Conservation (phyloP, 192 early-diverging fungal genomes). For the Phlyctochytrium arcticum region DNA sequence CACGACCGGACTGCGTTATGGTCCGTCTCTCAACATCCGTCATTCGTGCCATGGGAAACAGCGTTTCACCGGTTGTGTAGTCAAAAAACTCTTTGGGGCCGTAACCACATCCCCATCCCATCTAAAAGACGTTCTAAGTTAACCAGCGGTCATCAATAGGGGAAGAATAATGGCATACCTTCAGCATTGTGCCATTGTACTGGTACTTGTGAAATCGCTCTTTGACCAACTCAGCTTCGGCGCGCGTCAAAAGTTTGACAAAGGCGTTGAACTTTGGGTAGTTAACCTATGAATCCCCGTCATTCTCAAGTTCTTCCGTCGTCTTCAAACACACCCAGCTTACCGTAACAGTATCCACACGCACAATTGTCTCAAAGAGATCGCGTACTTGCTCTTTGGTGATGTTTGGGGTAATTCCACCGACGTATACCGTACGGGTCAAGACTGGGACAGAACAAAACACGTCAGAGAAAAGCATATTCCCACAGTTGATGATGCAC, state of each 20-base stretch:
- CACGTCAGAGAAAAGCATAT: background rate
- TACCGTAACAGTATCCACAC: conserved; percentile 49
- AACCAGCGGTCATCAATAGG: background rate
- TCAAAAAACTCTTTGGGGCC: conserved; percentile 50
- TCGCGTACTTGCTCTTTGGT: conserved; percentile 38
- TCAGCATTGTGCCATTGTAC: conserved; percentile 30
- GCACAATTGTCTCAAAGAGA: conserved; percentile 36
- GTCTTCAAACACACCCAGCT: background rate
- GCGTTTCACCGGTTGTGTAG: conserved; percentile 39
- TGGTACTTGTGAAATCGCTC: conserved; percentile 26
- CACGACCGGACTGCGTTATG: conserved; percentile 31
- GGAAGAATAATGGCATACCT: conserved; percentile 15
- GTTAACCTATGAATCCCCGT: conserved; percentile 37
- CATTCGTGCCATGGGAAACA: conserved; percentile 42
- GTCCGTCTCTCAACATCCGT: conserved; percentile 34
- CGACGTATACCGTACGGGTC: conserved; percentile 51
- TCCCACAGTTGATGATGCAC: background rate
- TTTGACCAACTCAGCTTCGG: conserved; percentile 41
- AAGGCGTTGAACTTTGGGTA: conserved; percentile 47
- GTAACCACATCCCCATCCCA: conserved; percentile 56
- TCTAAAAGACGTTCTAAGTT: conserved; percentile 9
- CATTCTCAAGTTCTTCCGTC: background rate
- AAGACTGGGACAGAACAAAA: conserved; percentile 32
- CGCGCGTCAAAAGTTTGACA: conserved; percentile 47
- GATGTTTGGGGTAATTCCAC: conserved; percentile 30